These are phyloP conservation scores for Phoenix roebelenii DNA, from an alignment of 176 grass and related monocot species.

Conservation along the genomic window DNA sequence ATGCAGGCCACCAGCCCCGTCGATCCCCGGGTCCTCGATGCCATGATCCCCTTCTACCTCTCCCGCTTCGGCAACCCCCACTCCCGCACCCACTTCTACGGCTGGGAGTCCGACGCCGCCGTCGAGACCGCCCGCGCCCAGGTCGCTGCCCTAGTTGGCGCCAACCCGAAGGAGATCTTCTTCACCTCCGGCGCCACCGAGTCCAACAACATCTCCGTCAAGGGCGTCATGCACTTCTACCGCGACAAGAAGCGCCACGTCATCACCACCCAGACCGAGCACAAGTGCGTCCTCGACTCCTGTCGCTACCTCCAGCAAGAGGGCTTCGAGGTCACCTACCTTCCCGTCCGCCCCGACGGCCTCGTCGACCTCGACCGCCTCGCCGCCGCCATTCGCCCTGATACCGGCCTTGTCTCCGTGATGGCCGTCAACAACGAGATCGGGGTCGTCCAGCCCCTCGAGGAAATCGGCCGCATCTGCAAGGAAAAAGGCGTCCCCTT, in stretches of 20 bases:
- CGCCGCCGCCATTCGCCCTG: conserved; percentile 53
- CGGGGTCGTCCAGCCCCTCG: conserved; percentile 68
- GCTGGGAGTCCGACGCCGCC: conserved; percentile 91
- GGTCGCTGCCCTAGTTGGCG: conserved; percentile 39
- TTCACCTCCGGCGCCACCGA: conserved; percentile 92
- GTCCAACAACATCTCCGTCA: conserved; percentile 97
- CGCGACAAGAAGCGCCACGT: conserved; percentile 71
- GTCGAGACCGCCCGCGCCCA: conserved; percentile 63
- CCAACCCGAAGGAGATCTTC: conserved; percentile 80
- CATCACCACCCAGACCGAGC: conserved; percentile 87
- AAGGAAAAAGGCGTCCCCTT: conserved; percentile 63
- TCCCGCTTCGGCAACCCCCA: conserved; percentile 84
- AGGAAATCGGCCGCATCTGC: conserved; percentile 87
- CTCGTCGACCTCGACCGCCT: conserved; percentile 72
- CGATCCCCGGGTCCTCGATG: conserved; percentile 77
- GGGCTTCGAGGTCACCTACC: conserved; percentile 76
- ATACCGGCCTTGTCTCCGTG: conserved; percentile 71
- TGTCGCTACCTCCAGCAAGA: conserved; percentile 85
- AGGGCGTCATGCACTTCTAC: conserved; percentile 83
- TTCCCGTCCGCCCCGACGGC: conserved; percentile 63
- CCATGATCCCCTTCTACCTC: conserved; percentile 94
- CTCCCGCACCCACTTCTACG: conserved; percentile 94
- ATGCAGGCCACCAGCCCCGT: conserved; percentile 96
- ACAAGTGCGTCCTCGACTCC: conserved; percentile 93
- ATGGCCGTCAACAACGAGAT: conserved; percentile 99